phyloP scores from a whole-genome alignment of 495 filamentous ascomycete species.

The Cryomyces minteri region DNA sequence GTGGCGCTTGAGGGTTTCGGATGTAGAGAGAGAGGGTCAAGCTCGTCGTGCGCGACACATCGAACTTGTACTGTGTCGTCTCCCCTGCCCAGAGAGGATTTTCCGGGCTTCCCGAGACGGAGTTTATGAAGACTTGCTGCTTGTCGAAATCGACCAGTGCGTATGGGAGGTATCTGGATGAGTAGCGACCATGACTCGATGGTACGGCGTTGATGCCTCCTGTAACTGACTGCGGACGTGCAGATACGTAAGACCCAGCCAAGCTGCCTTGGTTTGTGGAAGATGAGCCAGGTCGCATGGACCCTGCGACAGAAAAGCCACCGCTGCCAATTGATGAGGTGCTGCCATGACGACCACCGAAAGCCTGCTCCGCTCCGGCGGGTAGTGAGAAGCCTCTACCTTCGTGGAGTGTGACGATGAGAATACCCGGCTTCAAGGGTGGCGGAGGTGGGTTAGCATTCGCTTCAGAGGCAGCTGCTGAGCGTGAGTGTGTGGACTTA shows the following conservation, averaged over 20 bases:
- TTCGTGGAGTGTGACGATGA: slow-evolving; percentile 94
- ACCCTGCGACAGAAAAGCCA: slow-evolving; percentile 40
- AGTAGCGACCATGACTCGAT: slow-evolving; percentile 61
- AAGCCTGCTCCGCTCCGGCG: slow-evolving; percentile 58
- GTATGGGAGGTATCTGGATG: slow-evolving; percentile 31
- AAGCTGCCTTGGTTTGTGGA: slow-evolving; percentile 35
- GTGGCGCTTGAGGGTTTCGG: slow-evolving; percentile 70
- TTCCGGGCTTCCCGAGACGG: slow-evolving; percentile 83
- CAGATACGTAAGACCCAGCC: slow-evolving; percentile 40
- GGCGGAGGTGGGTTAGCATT: slow-evolving; percentile 53
- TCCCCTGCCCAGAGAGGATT: slow-evolving; percentile 93
- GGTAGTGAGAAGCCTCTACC: slow-evolving; percentile 76
- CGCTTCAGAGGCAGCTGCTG: slow-evolving; percentile 60
- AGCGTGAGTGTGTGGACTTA: neutral
- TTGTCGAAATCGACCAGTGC: slow-evolving; percentile 97
- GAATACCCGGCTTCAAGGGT: slow-evolving; percentile 71
- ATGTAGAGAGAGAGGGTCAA: slow-evolving; percentile 81
- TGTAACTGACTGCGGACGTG: slow-evolving; percentile 62
- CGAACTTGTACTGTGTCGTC: slow-evolving; percentile 99
- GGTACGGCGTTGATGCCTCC: slow-evolving; percentile 75
- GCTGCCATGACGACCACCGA: slow-evolving; percentile 47
- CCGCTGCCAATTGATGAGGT: slow-evolving; percentile 49
- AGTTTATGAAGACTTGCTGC: slow-evolving; percentile 94
- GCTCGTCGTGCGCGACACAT: slow-evolving; percentile 87
- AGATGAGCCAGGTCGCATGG: slow-evolving; percentile 58